Conservation (phyloP, 805 yeast species). For the Sugiyamaella chiloensis region DNA sequence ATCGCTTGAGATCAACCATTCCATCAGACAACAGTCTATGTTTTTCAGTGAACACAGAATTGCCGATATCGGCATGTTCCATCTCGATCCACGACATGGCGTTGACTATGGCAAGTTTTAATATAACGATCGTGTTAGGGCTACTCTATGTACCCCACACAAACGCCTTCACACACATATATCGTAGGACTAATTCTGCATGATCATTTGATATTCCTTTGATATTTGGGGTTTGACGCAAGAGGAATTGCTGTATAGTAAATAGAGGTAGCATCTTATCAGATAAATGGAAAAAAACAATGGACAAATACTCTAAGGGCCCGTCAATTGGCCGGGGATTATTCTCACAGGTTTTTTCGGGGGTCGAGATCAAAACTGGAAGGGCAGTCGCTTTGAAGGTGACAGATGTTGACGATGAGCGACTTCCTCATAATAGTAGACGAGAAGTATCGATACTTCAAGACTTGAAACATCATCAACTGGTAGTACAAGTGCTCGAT, state of each 20-base stretch:
- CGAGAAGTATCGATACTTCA: constrained; percentile 44
- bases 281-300: too few species aligned
- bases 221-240: too few species aligned
- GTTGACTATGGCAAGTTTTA: too few species aligned
- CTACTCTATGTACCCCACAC: too few species aligned
- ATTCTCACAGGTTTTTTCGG: constrained; percentile 42
- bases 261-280: too few species aligned
- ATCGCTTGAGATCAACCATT: constrained; percentile 31
- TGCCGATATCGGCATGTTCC: constrained; percentile 46
- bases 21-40: constrained; percentile 40
- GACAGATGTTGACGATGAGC: constrained; percentile 48
- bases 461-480: constrained; percentile 12
- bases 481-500: constrained; percentile 29
- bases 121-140: too few species aligned
- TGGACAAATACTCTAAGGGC: constrained; percentile 18
- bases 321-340: constrained; percentile 41
- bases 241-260: too few species aligned
- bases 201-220: too few species aligned
- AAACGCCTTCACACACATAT: too few species aligned
- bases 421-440: constrained; percentile 52
- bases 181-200: too few species aligned
- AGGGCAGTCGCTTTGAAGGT: constrained; percentile 44
- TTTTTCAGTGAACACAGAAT: constrained; percentile 43
- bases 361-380: constrained; percentile 18
- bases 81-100: constrained; percentile 49